Conservation (phyloP, 441 rosid species). For the Arabidopsis lyrata region DNA sequence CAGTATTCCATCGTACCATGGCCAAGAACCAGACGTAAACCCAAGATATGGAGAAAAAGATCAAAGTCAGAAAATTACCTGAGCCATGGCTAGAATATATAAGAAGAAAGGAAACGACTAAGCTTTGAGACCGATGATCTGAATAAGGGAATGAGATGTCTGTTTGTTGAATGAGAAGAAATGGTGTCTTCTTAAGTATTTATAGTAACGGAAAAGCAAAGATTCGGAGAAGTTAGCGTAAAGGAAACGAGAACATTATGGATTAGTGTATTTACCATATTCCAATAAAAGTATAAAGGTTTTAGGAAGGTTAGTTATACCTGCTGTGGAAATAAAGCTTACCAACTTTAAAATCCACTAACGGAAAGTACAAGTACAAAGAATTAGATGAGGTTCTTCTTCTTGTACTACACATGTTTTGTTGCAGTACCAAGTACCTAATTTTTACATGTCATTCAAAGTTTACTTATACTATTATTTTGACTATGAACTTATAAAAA, state of each 20-base stretch:
- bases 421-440: constrained; percentile 33
- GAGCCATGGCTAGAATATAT: constrained; percentile 38
- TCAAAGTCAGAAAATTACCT: constrained; percentile 27
- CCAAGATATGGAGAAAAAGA: background rate
- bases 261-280: constrained; percentile 19
- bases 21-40: constrained; percentile 1
- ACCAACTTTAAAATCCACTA: constrained; percentile 36
- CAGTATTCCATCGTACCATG: background rate
- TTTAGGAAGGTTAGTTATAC: constrained; percentile 45
- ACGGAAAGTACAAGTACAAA: constrained; percentile 18
- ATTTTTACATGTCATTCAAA: background rate
- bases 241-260: constrained; percentile 42
- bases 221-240: constrained; percentile 46
- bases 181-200: constrained; percentile 24
- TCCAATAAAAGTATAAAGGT: constrained; percentile 31
- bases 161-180: constrained; percentile 25
- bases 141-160: constrained; percentile 12
- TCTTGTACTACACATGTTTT: constrained; percentile 40
- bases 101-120: constrained; percentile 19
- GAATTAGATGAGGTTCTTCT: constrained; percentile 8
- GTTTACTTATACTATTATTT: constrained; percentile 21
- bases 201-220: constrained; percentile 42
- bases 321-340: constrained; percentile 17
- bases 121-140: constrained; percentile 18
- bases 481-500: background rate